Evolutionary conservation across 192 early-diverging fungal species (phyloP).

Genomic region (Paraglomus brasilianum): DNA sequence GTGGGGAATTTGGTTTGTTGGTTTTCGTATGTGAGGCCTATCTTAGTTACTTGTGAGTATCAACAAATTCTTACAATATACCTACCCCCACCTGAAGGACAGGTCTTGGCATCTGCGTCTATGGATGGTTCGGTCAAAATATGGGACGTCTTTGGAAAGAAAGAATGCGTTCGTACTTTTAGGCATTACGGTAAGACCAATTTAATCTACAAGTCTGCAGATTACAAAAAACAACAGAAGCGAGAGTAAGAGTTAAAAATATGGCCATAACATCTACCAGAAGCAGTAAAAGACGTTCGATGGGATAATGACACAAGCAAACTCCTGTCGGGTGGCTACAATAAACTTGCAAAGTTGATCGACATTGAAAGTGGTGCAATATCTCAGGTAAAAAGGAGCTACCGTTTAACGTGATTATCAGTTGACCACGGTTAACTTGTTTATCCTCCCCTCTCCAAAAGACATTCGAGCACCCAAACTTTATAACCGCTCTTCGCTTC

Average conservation of each 20-base stretch:
- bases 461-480: constrained; percentile 26
- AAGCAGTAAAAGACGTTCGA: constrained; percentile 23
- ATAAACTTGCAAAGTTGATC: constrained; percentile 23
- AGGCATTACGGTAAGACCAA: constrained; percentile 13
- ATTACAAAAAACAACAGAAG: no score
- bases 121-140: constrained; percentile 29
- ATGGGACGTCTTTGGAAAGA: constrained; percentile 30
- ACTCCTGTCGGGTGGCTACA: constrained; percentile 27
- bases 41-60: neutral
- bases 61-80: neutral
- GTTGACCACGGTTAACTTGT: no score
- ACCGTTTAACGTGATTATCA: constrained; percentile 2
- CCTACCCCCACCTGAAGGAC: no score
- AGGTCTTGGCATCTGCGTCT: constrained; percentile 29
- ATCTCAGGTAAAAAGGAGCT: constrained; percentile 14
- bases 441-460: no score
- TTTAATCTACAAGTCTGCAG: no score
- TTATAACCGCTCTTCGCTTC: constrained; percentile 25
- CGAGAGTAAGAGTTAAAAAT: no score
- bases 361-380: constrained; percentile 16
- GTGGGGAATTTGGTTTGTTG: constrained; percentile 24
- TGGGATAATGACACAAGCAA: constrained; percentile 6
- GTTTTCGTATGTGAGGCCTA: neutral
- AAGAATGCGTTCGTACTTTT: constrained; percentile 13
- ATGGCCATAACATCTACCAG: no score